Evolutionary conservation across 352 stramenopile species (phyloP), one percentile per base, ranked within the genome.

Genomic region (Globisporangium emineosum): DNA sequence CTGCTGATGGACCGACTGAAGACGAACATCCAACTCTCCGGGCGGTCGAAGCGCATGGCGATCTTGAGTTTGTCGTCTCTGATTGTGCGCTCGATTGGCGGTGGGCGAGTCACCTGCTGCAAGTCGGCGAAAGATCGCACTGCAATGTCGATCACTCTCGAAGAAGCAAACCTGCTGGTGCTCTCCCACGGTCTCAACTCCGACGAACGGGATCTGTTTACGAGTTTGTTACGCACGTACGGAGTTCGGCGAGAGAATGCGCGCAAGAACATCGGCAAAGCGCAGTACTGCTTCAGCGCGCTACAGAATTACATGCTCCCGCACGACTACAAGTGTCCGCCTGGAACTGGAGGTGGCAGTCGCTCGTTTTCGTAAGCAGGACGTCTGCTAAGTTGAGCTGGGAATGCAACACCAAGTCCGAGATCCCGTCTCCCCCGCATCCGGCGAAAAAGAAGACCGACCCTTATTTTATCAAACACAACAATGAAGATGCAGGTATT

Each of bases 111-210:
- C 35, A 96, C 96, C 1, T 99, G 98, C 80, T 99, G 97, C 78
- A 99, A 99, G 71, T 97, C 84, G 52, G 96, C 96, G 12, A 99
- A 99, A 68, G 96, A 99, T 75, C 88, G 97, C 25, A 99, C 97
- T 23, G 93, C 94, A 29, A 99, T 99, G 97, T 96, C 96, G 57
- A 87, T 98, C 42, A 99, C 96, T 15, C 93, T 98, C 27, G 97
- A 98, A 70, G 81, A 94, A 68, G 84, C 84, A 0, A 89, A 86
- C 49, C 58, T 93, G 59, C 68, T 94, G 35, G 80, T 82, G 51
- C 60, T 69, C 3, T 78, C 70, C 1, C 82, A 93, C 42, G 79
- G 78, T 10, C 70, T 93, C 19, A 64, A 77, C 5, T 62, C 75
- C 1, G 67, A 85, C 19, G 78, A 89, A 32, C 73, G 76, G 15